Evolutionary conservation across 2,329 filamentous ascomycete genomes (phyloP).

Genomic region (Curvularia hawaiiensis): DNA sequence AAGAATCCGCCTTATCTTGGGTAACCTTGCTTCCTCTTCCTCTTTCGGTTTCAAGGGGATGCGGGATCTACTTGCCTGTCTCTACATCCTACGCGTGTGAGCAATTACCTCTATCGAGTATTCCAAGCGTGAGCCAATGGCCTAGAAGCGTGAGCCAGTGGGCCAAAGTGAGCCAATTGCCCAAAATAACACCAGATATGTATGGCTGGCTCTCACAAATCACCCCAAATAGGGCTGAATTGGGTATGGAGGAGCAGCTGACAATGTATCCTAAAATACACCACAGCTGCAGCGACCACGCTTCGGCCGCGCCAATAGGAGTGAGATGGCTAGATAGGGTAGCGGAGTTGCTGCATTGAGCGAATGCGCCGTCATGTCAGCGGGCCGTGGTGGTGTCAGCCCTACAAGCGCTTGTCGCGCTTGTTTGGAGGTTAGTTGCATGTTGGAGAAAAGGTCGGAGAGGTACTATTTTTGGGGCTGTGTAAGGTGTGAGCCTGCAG

Average conservation of each 20-base stretch:
- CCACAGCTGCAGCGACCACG: background rate
- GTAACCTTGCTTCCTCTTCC: background rate
- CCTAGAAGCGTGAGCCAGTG: no score
- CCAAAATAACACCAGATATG: background rate
- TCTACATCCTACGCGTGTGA: background rate
- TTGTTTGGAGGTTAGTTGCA: slow-evolving; percentile 16
- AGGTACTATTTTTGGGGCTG: slow-evolving; percentile 36
- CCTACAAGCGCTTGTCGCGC: slow-evolving; percentile 39
- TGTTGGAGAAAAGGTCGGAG: background rate
- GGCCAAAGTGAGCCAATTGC: background rate
- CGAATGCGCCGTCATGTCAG: slow-evolving; percentile 11
- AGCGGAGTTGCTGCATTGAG: slow-evolving; percentile 8
- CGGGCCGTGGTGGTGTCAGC: slow-evolving; percentile 24
- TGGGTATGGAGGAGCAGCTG: slow-evolving; percentile 6
- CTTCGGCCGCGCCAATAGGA: background rate
- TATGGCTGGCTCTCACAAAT: background rate
- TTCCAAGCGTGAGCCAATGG: background rate
- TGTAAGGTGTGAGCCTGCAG: slow-evolving; percentile 19
- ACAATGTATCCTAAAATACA: slow-evolving; percentile 15
- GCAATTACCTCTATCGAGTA: background rate
- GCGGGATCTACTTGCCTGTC: background rate
- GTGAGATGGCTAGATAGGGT: background rate
- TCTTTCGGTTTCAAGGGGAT: background rate
- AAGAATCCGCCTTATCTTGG: background rate
- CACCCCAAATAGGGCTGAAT: slow-evolving; percentile 9